Evolutionary conservation across 2,329 filamentous ascomycete genomes (phyloP), one percentile per base, ranked within the genome.

Genomic region (Ceratocystiopsis sp.): DNA sequence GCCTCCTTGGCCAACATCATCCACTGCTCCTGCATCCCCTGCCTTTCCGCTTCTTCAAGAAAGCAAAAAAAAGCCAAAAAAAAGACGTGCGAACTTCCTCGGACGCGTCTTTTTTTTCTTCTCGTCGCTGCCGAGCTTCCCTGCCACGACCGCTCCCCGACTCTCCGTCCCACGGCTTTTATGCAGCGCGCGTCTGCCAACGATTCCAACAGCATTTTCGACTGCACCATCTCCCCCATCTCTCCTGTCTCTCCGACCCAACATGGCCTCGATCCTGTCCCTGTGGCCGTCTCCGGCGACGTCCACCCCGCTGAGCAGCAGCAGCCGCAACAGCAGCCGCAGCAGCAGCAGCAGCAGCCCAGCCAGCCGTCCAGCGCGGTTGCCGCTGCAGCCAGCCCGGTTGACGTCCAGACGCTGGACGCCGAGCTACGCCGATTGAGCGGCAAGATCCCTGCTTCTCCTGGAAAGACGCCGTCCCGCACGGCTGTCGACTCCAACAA

Each of bases 181-280:
- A 79, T 79, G 75, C 75, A 77, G 66, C 66, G 63, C 69, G 70
- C 68, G 67, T 64, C 63, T 50, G 55, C 55, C 53, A 63, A 66
- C 57, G 61, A 55, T 66, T 60, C 62, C 59, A 57, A 63, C 61
- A 56, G 56, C 51, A 55, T 54, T 54, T 57, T 54, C 51, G 61
- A 61, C 48, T 53, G 59, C 51, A 60, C 52, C 58, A 55, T 53
- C 52, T 49, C 61, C 48, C 45, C 52, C 18, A 43, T 42, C 11
- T 36, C 54, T 46, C 45, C 58, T 35, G 48, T 57, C 40, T 44
- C 50, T 51, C 46, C 59, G 51, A 58, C 61, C 59, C 71, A 78
- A 68, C 58, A 78, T 79, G 75, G 75, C 71, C 61, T 62, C 55
- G 57, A 57, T 57, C 60, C 61, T 55, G 56, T 63, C 53, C 62